Conservation (phyloP, 2,329 filamentous ascomycete species). For the Madurella fahalii region DNA sequence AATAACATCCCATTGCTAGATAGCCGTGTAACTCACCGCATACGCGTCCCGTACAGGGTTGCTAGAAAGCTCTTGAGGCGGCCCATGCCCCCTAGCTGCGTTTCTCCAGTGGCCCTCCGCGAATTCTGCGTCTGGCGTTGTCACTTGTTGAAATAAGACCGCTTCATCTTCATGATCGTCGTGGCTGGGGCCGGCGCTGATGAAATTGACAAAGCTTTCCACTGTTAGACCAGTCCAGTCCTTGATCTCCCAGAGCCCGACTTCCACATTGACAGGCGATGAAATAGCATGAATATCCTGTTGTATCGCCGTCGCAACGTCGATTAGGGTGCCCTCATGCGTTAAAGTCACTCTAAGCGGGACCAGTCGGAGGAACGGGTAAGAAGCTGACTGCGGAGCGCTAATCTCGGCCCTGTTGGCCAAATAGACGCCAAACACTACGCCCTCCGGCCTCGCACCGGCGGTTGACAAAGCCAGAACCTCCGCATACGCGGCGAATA, state of each 20-base stretch:
- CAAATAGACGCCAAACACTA: constrained; percentile 76
- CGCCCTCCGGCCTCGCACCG: constrained; percentile 28
- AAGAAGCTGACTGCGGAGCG: constrained; percentile 42
- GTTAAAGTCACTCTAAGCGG: constrained; percentile 57
- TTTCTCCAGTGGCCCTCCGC: background rate
- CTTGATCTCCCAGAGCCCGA: constrained; percentile 66
- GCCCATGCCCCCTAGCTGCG: background rate
- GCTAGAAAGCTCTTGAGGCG: constrained; percentile 4
- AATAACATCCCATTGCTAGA: background rate
- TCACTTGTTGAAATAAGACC: background rate
- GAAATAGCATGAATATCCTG: constrained; percentile 61
- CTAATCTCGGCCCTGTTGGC: constrained; percentile 64
- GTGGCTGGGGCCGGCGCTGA: constrained; percentile 41
- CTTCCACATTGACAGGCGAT: constrained; percentile 49
- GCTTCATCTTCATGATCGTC: background rate
- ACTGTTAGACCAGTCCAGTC: constrained; percentile 70
- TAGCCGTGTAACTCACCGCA: constrained; percentile 28
- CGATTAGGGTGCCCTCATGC: constrained; percentile 34
- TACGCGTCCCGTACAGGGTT: constrained; percentile 32
- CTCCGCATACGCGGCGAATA: constrained; percentile 68
- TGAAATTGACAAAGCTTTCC: constrained; percentile 77
- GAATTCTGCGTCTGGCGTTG: background rate
- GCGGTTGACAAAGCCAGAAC: constrained; percentile 27
- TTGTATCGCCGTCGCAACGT: constrained; percentile 61
- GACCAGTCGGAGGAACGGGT: constrained; percentile 75